phyloP scores from a whole-genome alignment of 345 rosid genomes.

The Eucalyptus sp. region DNA sequence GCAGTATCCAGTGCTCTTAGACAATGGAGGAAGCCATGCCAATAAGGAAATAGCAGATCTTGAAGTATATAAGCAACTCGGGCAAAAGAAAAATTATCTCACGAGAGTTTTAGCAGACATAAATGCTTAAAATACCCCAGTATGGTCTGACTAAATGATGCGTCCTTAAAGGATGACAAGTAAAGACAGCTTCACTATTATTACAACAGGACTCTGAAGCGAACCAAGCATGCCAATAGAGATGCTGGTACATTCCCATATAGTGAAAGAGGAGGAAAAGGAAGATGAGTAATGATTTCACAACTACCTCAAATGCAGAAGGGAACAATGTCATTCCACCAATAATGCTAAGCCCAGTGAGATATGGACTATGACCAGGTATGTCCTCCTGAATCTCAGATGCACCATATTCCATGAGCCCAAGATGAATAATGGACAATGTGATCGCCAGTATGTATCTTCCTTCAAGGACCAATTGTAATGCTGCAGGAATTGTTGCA shows the following conservation, averaged over 20 bases:
- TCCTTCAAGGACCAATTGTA: conserved; percentile 63
- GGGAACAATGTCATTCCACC: conserved; percentile 97
- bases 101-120: not conserved
- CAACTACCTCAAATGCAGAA: conserved; percentile 78
- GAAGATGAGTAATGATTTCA: not conserved
- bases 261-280: not conserved
- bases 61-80: not conserved
- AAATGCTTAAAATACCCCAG: not conserved
- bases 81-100: not conserved
- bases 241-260: not conserved
- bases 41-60: not conserved
- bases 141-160: not conserved
- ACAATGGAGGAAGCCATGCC: not conserved
- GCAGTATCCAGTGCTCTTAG: not conserved
- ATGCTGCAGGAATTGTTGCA: conserved; percentile 76
- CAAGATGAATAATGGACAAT: conserved; percentile 56
- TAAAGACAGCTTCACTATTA: not conserved
- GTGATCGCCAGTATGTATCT: conserved; percentile 53
- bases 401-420: conserved; percentile 75
- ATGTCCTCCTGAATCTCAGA: conserved; percentile 85
- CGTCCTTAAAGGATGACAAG: not conserved
- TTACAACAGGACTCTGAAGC: not conserved
- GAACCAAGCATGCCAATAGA: not conserved
- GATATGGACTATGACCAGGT: conserved; percentile 76
- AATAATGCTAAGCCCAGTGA: conserved; percentile 88